A percentile compares a stretch with the other conserved stretches of the same genome.
Evolutionary conservation across 1,284 basidiomycete genomes (phyloP).

Genomic region (Papiliotrema nemorosa): DNA sequence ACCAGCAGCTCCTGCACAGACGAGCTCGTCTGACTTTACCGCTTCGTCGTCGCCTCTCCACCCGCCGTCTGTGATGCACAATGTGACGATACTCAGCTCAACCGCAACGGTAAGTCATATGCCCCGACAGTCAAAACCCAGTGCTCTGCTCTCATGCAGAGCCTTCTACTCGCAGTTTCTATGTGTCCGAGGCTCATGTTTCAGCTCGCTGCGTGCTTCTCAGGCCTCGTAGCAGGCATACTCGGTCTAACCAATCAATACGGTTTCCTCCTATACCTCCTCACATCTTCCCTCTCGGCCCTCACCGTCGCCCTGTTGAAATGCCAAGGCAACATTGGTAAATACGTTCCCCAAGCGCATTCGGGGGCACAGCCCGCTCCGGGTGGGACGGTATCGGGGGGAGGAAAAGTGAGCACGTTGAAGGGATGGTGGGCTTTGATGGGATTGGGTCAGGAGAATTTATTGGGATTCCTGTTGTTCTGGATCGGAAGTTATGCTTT

Average conservation of each 20-base stretch:
- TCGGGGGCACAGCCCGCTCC: slow-evolving; percentile 56
- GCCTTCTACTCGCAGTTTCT: background rate
- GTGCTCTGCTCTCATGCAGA: slow-evolving; percentile 51
- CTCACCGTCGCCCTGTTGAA: slow-evolving; percentile 64
- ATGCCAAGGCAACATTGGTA: slow-evolving; percentile 55
- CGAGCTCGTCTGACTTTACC: slow-evolving; percentile 26
- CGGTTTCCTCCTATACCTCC: slow-evolving; percentile 73
- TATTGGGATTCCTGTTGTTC: slow-evolving; percentile 77
- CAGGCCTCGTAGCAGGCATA: slow-evolving; percentile 78
- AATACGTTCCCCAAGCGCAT: slow-evolving; percentile 37
- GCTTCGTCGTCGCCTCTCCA: slow-evolving; percentile 54
- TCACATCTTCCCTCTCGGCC: slow-evolving; percentile 64
- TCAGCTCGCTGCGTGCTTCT: slow-evolving; percentile 67
- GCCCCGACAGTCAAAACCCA: slow-evolving; percentile 51
- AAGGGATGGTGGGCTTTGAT: slow-evolving; percentile 57
- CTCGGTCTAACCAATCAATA: slow-evolving; percentile 76
- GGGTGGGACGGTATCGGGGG: slow-evolving; percentile 52
- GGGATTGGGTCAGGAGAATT: slow-evolving; percentile 78
- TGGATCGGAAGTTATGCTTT: slow-evolving; percentile 76
- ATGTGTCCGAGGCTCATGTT: too few relatives aligned
- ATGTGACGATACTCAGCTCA: slow-evolving; percentile 56
- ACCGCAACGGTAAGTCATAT: slow-evolving; percentile 34
- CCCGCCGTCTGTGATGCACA: slow-evolving; percentile 66
- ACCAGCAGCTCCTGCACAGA: slow-evolving; percentile 17
- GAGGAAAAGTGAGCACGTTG: slow-evolving; percentile 13